Base-by-base conservation (phyloP, 345 rosid genomes). In the Reutealis trisperma region DNA sequence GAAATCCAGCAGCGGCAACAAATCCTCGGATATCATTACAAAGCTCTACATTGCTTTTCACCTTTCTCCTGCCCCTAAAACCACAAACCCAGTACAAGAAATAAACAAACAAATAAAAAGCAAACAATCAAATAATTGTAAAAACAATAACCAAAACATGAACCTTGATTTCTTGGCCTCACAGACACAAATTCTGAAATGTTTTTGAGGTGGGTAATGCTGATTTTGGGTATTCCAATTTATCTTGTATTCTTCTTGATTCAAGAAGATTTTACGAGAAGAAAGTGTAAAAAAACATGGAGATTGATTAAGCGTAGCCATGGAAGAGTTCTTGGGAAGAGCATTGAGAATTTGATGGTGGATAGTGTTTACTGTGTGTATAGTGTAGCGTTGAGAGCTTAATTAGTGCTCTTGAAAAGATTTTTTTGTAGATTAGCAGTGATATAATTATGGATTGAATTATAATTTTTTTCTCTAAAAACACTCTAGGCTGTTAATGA, bases 21-120 rank as follows among this genome's bases (percentile, higher is more conserved):
- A 96, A 89, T 77, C 88, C 92, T 83, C 82, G 75, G 37, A 96
- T 83, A 65, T 93, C 96, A 72, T 80, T 76, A 74, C 89, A 84
- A 30, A 96, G 89, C 88, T 96, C 93, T 77, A 76, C 90, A 79
- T 90, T 82, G 81, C 93, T 96, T 90, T 89, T 90, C 71, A 88
- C 91, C 85, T 85, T 93, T 83, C 91, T 90, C 65, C 86, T 78
- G 37, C 85, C 84, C 86, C 96, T 87, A 74, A 71, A 27, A 54
- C 6, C 63, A 54, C 63, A 75, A 72, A 52, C 45, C 34, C 67
- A 63, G 44, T 19, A 42, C 24, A n/a, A 30, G 71, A 76, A 72
- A 42, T 15, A 55, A 9, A 32, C 32, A 63, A 58, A 58, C 59
- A 69, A 25, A 24, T 18, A 51, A 21, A 59, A 67, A 45, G 2